Evolutionary conservation across 352 stramenopile genomes (phyloP).

Genomic region (Thalassiosira mediterranea): DNA sequence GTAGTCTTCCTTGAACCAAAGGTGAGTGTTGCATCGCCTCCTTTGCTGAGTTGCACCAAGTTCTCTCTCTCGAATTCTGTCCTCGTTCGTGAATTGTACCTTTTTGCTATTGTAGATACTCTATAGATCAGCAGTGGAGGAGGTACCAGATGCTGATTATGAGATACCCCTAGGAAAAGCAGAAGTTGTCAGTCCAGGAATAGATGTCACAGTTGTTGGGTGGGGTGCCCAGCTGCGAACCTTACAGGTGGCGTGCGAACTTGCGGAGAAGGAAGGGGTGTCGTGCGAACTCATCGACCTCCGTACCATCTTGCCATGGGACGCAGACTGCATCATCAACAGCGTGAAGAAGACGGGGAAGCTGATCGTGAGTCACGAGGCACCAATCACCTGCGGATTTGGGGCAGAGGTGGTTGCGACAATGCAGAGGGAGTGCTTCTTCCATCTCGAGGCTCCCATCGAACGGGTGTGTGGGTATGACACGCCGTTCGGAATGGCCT

Average conservation of each 20-base stretch:
- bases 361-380: constrained; percentile 96
- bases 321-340: constrained; percentile 91
- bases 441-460: constrained; percentile 94
- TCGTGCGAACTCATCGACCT: constrained; percentile 97
- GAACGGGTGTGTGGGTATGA: constrained; percentile 94
- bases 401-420: constrained; percentile 91
- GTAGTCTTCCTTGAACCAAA: constrained; percentile 99
- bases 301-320: constrained; percentile 97
- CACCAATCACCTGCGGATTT: constrained; percentile 93
- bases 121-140: constrained; percentile 95
- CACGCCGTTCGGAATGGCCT: constrained; percentile 95
- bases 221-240: constrained; percentile 89
- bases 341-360: constrained; percentile 97
- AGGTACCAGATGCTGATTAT: constrained; percentile 95
- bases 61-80: constrained; percentile 6
- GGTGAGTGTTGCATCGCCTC: constrained; percentile 31
- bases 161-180: constrained; percentile 92
- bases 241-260: constrained; percentile 80
- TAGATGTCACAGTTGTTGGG: constrained; percentile 94
- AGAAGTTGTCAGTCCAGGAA: constrained; percentile 91
- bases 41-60: background rate
- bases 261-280: constrained; percentile 90
- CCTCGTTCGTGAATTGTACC: background rate
- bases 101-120: constrained; percentile 74
- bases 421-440: constrained; percentile 90